phyloP scores from a whole-genome alignment of 2,329 filamentous ascomycete species.

The Alternaria panax region DNA sequence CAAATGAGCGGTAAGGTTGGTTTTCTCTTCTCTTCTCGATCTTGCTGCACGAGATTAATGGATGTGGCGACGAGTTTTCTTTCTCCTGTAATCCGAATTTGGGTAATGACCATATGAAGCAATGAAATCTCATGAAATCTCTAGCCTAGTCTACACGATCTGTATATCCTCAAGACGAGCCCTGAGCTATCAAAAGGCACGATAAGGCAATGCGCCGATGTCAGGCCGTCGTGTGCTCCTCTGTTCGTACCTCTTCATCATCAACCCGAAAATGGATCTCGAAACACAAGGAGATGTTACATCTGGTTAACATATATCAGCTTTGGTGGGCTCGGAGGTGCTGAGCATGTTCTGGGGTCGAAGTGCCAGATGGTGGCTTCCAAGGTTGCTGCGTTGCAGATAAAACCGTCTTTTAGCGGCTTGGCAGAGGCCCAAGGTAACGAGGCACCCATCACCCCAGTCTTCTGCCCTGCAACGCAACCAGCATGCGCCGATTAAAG shows the following conservation, averaged over 20 bases:
- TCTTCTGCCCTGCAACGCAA: neutral
- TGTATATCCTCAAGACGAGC: neutral
- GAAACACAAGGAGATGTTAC: neutral
- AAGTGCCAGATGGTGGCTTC: neutral
- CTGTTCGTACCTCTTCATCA: neutral
- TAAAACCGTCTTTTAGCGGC: neutral
- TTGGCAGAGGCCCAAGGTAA: neutral
- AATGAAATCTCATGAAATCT: neutral
- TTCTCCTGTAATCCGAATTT: neutral
- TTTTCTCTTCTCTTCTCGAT: neutral
- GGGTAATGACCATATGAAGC: neutral
- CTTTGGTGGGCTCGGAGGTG: neutral
- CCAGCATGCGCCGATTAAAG: neutral
- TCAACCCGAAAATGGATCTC: neutral
- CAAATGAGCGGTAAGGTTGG: neutral
- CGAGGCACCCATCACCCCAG: neutral
- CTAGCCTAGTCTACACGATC: neutral
- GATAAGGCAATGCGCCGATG: neutral
- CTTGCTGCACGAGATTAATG: neutral
- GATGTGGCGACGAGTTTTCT: neutral
- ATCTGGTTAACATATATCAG: neutral
- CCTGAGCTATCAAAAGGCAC: neutral
- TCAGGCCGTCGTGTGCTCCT: neutral
- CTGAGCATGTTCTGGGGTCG: neutral
- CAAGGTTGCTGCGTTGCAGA: neutral